Evolutionary conservation across 169 alveolate genomes (phyloP), one percentile per base, ranked within the genome.

Genomic region (Eimeria necatrix): DNA sequence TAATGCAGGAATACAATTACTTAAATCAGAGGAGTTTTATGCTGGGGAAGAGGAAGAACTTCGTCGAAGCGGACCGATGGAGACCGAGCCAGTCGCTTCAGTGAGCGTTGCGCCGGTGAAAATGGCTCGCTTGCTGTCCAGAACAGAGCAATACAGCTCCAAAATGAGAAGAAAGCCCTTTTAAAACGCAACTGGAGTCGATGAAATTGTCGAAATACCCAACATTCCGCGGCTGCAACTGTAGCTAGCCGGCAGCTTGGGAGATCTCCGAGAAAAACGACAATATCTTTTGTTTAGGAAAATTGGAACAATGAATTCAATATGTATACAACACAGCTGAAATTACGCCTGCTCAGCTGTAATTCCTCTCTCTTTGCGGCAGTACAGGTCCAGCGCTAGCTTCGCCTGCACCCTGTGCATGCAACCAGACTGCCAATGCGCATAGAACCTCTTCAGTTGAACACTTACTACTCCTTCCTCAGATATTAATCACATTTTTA

Each of bases 51-150:
- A 76, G 46, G 48, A 56, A 60, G n/a, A 76, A n/a, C 64, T 76
- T 41, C 49, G 64, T 5, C n/a, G 60, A 76, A 60, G 86, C 46
- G 86, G 61, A 76, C 86, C 61, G 86, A 76, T 76, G 86, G 49
- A 76, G 86, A 76, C 86, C 86, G 61, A 76, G 18, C 86, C 41
- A 60, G 86, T 76, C 86, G 86, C 86, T 49, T 76, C 86, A 76
- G 86, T 10, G 86, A 76, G 41, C 64, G 86, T 20, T 76, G 86
- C 86, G 86, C 61, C 12, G 48, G 41, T 26, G 61, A 49, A 41
- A 20, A 74, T 8, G 9, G 41, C 61, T 56, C 85, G 46, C 85
- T 48, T 20, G 85, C 61, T 48, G 49, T 5, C 85, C 10, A 60
- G 61, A n/a, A 74, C 85, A 51, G 60, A 41, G 41, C 32, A 20